phyloP scores from a whole-genome alignment of 2,329 filamentous ascomycete genomes.

The Diaporthe batatas region DNA sequence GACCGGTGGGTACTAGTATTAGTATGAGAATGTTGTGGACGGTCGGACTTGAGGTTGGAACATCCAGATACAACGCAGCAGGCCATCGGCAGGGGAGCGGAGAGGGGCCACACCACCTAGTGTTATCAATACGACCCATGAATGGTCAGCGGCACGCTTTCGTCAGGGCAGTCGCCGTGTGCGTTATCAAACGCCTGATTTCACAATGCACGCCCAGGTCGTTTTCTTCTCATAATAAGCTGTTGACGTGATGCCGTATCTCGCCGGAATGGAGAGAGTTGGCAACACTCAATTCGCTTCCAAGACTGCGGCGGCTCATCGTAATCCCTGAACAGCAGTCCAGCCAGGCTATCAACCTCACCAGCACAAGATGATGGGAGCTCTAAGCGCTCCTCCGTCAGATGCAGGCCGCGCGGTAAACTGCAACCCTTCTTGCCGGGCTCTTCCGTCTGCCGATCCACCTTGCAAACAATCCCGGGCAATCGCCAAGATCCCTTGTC shows the following conservation, averaged over 20 bases:
- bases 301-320: too few species aligned
- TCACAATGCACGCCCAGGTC: slow-evolving; percentile 8
- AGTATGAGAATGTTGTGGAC: slow-evolving; percentile 1
- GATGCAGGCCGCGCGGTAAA: slow-evolving; percentile 14
- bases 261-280: slow-evolving; percentile 12
- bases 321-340: not conserved
- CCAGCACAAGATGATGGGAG: not conserved
- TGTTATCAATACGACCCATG: slow-evolving; percentile 8
- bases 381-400: not conserved
- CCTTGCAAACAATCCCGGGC: not conserved
- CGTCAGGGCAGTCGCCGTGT: slow-evolving; percentile 25
- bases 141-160: slow-evolving; percentile 15
- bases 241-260: slow-evolving; percentile 30
- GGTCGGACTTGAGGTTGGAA: not conserved
- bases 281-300: not conserved
- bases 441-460: slow-evolving; percentile 24
- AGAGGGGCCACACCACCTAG: slow-evolving; percentile 21
- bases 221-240: slow-evolving; percentile 30
- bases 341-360: not conserved
- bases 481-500: slow-evolving; percentile 29
- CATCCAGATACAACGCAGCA: slow-evolving; percentile 5
- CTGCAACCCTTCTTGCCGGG: slow-evolving; percentile 9
- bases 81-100: slow-evolving; percentile 4
- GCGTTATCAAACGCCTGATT: slow-evolving; percentile 36
- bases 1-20: not conserved